Evolutionary conservation across 495 filamentous ascomycete genomes (phyloP).

Genomic region (Xylona heveae): DNA sequence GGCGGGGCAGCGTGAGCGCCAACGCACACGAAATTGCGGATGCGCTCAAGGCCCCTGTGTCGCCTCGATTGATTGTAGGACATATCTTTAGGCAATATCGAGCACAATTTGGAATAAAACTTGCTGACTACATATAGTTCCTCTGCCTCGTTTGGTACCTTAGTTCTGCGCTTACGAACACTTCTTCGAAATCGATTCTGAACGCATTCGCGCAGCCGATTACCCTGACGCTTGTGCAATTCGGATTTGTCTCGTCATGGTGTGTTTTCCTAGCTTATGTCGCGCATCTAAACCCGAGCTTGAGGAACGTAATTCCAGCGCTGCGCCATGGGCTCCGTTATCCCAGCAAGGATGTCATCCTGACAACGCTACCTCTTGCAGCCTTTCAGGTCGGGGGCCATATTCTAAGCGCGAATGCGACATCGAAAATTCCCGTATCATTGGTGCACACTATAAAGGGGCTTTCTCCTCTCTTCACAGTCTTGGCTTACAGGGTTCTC

Average conservation of each 20-base stretch:
- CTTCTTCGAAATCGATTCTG: slow-evolving; percentile 90
- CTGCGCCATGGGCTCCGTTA: slow-evolving; percentile 63
- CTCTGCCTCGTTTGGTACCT: slow-evolving; percentile 84
- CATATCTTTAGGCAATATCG: not conserved
- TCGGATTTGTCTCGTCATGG: slow-evolving; percentile 77
- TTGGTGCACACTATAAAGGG: slow-evolving; percentile 98
- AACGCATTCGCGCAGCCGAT: slow-evolving; percentile 82
- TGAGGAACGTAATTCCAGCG: slow-evolving; percentile 49
- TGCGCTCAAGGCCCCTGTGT: slow-evolving; percentile 75
- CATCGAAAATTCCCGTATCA: slow-evolving; percentile 82
- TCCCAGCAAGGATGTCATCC: slow-evolving; percentile 66
- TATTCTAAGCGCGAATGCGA: slow-evolving; percentile 82
- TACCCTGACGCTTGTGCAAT: slow-evolving; percentile 88
- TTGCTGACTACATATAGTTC: slow-evolving; percentile 24
- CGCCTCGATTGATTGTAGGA: slow-evolving; percentile 65
- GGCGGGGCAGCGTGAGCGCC: slow-evolving; percentile 65
- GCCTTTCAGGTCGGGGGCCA: slow-evolving; percentile 87
- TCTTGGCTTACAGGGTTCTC: slow-evolving; percentile 75
- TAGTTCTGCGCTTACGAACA: slow-evolving; percentile 88
- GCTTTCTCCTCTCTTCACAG: slow-evolving; percentile 91
- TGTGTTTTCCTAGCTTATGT: slow-evolving; percentile 62
- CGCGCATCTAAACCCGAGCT: slow-evolving; percentile 40
- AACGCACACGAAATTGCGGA: slow-evolving; percentile 88
- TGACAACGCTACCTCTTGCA: slow-evolving; percentile 71
- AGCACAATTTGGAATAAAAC: not conserved